These are phyloP conservation scores for Colletotrichum magnum DNA, from an alignment of 2,329 filamentous ascomycete species.

Conservation along the genomic window DNA sequence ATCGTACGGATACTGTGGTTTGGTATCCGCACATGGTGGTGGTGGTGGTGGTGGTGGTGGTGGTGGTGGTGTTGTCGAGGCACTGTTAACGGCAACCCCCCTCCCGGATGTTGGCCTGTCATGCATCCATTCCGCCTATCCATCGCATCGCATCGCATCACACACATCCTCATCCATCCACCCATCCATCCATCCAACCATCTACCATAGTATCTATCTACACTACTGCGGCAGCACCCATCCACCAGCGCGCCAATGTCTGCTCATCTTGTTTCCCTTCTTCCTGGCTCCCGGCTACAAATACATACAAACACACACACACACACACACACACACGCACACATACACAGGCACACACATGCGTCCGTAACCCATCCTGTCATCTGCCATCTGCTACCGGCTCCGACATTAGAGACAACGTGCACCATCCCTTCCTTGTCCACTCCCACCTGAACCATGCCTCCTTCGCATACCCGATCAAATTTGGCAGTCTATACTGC, in stretches of 20 bases:
- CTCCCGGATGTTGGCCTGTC: slow-evolving; percentile 29
- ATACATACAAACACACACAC: slow-evolving; percentile 15
- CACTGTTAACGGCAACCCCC: background rate
- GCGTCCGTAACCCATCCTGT: slow-evolving; percentile 16
- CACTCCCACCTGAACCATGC: slow-evolving; percentile 41
- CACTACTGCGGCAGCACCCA: background rate
- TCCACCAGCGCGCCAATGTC: slow-evolving; percentile 6
- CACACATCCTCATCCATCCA: slow-evolving; percentile 5
- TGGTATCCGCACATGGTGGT: background rate
- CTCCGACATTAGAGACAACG: slow-evolving; percentile 39
- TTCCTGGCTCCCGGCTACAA: slow-evolving; percentile 38
- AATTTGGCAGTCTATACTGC: slow-evolving; percentile 33
- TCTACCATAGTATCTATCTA: background rate
- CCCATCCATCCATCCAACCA: slow-evolving; percentile 7
- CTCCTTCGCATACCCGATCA: slow-evolving; percentile 39
- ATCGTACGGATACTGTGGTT: no score
- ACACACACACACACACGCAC: slow-evolving; percentile 14
- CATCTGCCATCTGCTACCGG: slow-evolving; percentile 39
- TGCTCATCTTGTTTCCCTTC: slow-evolving; percentile 20
- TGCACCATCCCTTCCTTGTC: slow-evolving; percentile 31
- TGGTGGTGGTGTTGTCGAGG: no score
- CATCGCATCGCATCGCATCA: slow-evolving; percentile 15
- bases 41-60: background rate
- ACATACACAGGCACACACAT: no score
- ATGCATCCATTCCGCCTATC: slow-evolving; percentile 11